Percentiles rank a stretch among this genome's conserved stretches.
Evolutionary conservation across 495 filamentous ascomycete genomes (phyloP).

Genomic region (Corynascus novoguineensis): DNA sequence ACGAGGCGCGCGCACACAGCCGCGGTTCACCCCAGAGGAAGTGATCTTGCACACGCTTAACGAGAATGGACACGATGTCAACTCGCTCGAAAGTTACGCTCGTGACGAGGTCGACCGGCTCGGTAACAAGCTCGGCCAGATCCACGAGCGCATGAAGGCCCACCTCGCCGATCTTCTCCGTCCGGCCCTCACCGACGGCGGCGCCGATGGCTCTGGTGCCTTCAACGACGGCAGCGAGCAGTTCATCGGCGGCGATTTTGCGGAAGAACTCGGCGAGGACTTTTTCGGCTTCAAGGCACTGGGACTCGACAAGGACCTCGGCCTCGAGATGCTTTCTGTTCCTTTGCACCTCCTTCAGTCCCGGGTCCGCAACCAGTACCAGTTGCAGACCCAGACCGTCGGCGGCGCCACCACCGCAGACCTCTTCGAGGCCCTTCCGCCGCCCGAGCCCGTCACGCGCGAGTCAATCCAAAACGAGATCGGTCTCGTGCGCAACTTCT

Average conservation of each 20-base stretch:
- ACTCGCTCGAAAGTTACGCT: conserved; percentile 78
- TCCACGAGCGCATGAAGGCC: conserved; percentile 88
- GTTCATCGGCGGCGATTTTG: conserved; percentile 94
- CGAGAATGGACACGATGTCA: conserved; percentile 75
- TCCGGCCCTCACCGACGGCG: conserved; percentile 71
- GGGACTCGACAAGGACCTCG: conserved; percentile 84
- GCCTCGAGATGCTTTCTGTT: conserved; percentile 76
- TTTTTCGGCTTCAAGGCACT: conserved; percentile 98
- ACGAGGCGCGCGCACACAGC: conserved; percentile 50
- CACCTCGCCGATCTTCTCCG: conserved; percentile 86
- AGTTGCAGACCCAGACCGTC: conserved; percentile 61
- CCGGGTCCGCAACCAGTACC: conserved; percentile 73
- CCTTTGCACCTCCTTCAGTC: conserved; percentile 92
- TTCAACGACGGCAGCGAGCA: conserved; percentile 97
- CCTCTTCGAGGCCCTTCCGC: conserved; percentile 62
- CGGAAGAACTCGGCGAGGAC: conserved; percentile 94
- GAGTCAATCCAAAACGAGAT: conserved; percentile 74
- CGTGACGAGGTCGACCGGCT: conserved; percentile 92
- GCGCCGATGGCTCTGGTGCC: conserved; percentile 77
- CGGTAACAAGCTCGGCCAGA: conserved; percentile 69
- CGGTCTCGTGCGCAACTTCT: conserved; percentile 81
- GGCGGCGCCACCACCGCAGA: conserved; percentile 48
- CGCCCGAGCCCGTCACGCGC: conserved; percentile 72
- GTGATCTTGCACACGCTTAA: conserved; percentile 78
- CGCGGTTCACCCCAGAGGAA: conserved; percentile 72